phyloP scores from a whole-genome alignment of 495 filamentous ascomycete genomes.

The Aspergillus cavernicola region DNA sequence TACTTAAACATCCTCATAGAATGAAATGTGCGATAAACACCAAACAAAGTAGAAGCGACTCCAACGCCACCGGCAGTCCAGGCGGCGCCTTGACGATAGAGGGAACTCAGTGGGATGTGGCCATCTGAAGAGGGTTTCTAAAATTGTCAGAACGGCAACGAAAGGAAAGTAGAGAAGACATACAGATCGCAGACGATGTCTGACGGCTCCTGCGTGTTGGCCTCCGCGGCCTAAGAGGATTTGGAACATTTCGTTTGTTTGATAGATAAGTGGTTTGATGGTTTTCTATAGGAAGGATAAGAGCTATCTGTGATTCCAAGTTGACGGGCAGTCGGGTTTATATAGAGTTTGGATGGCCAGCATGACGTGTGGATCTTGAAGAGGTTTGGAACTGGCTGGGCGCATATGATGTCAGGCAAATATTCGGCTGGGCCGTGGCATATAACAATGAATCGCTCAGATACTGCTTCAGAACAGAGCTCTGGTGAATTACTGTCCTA shows the following conservation, averaged over 20 bases:
- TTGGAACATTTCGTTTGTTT: constrained; percentile 23
- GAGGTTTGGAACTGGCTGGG: too few species aligned
- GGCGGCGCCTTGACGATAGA: constrained; percentile 29
- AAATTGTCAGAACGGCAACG: neutral
- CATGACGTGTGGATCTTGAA: too few species aligned
- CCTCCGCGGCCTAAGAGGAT: constrained; percentile 13
- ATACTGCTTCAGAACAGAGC: too few species aligned
- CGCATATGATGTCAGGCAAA: too few species aligned
- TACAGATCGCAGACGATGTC: constrained; percentile 11
- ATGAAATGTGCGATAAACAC: constrained; percentile 28
- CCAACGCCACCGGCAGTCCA: constrained; percentile 32
- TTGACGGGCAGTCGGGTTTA: too few species aligned
- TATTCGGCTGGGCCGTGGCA: too few species aligned
- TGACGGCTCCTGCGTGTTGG: constrained; percentile 5
- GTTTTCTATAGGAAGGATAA: too few species aligned
- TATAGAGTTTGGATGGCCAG: too few species aligned
- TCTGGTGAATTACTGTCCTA: too few species aligned
- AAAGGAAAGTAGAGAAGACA: neutral
- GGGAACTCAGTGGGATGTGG: constrained; percentile 21
- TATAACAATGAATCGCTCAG: too few species aligned
- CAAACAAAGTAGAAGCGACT: constrained; percentile 29
- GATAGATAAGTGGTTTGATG: too few species aligned
- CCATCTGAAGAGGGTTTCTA: constrained; percentile 3
- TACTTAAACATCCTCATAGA: constrained; percentile 31
- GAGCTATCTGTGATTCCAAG: too few species aligned